Evolutionary conservation across 148 eudicot genomes (phyloP), one percentile per base, ranked within the genome.

Genomic region (Chenopodium album): DNA sequence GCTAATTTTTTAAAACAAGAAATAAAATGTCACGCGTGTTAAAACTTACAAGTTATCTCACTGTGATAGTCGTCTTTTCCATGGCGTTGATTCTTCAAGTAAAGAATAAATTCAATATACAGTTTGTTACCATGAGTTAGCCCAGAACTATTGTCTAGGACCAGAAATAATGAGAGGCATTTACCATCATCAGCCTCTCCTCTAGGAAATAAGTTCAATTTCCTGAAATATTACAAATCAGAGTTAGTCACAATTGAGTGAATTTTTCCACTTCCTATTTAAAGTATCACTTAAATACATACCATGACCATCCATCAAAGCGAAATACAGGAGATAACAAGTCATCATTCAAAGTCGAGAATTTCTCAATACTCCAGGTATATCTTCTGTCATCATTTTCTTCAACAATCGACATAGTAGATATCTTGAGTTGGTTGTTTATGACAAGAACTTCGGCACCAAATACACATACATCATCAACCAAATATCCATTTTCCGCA

Each of bases 391-490:
- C 22, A 47, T 9, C 29, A 2, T 3, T 67, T 67, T 31, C 12
- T 0, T 62, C 4, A 2, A 63, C 0, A 32, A 62, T 34, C 8
- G 71, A 76, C 4, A 76, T 10, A 22, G 10, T 4, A n/a, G 79
- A 67, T 14, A 7, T 41, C n/a, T 76, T 65, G 28, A 62, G 2
- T 6, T 32, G 68, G 28, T 11, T 9, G 9, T 63, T 19, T 11
- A 29, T 26, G 20, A 76, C 50, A 19, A 60, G 28, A 63, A 76
- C 52, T 13, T 76, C 79, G 32, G 78, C 74, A 0, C 85, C 82
- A 20, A 83, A 78, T 23, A 83, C 50, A 37, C 85, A 83, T 11
- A 66, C 11, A 44, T 83, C 68, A 37, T 83, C 19, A 0, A 83
- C 28, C 2, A 83, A 59, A n/a, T 65, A 83, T 5, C 85, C 85